A percentile compares a stretch with the other conserved stretches of the same genome.
Evolutionary conservation across 331 rosid species (phyloP).

Genomic region (Arachis monticola): DNA sequence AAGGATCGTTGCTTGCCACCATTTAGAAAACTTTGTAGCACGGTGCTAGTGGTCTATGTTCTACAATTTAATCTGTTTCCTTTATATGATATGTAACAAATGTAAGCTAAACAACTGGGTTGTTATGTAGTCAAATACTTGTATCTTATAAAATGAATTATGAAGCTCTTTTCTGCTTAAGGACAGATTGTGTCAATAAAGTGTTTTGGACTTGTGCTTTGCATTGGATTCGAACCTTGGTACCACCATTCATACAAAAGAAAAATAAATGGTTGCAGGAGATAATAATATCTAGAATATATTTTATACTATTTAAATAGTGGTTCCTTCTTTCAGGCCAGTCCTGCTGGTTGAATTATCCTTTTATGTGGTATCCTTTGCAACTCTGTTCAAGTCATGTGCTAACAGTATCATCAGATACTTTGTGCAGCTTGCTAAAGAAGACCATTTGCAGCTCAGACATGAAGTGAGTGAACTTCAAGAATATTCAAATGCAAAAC

Average conservation of each 20-base stretch:
- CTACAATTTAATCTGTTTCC: background rate
- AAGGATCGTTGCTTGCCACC: background rate
- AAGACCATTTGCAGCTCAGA: slow-evolving; percentile 80
- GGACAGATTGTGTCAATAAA: slow-evolving; percentile 15
- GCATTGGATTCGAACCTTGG: slow-evolving; percentile 7
- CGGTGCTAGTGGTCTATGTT: no score
- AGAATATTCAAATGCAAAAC: slow-evolving; percentile 92
- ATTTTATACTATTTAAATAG: slow-evolving; percentile 13
- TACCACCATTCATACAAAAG: background rate
- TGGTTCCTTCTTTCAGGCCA: slow-evolving; percentile 21
- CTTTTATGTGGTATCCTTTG: slow-evolving; percentile 24
- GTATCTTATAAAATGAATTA: slow-evolving; percentile 10
- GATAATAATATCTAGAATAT: slow-evolving; percentile 3
- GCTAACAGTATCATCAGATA: slow-evolving; percentile 32
- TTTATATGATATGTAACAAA: background rate
- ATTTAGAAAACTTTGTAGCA: background rate
- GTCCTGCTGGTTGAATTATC: slow-evolving; percentile 19
- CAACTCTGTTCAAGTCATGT: slow-evolving; percentile 27
- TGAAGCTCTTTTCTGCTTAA: background rate
- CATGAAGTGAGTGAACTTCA: slow-evolving; percentile 96
- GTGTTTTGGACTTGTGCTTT: slow-evolving; percentile 15
- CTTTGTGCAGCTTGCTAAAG: slow-evolving; percentile 84
- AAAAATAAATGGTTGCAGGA: slow-evolving; percentile 5
- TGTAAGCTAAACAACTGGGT: slow-evolving; percentile 5
- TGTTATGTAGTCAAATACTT: slow-evolving; percentile 30